Evolutionary conservation across 768 basidiomycete genomes (phyloP), one percentile per base, ranked within the genome.

Genomic region (Collybia nuda): DNA sequence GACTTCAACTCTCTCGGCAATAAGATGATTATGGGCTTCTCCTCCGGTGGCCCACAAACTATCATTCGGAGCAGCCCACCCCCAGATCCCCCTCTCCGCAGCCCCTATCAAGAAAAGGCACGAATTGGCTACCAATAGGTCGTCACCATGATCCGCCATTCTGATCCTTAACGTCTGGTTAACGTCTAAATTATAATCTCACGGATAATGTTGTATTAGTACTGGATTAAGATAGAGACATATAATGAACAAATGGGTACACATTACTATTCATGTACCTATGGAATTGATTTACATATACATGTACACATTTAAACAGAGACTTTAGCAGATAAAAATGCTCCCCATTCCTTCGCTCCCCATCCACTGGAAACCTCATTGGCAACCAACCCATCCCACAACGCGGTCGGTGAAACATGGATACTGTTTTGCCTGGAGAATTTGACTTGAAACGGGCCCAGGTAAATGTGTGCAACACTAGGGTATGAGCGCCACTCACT

Each of bases 341-440:
- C 78, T 17, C 69, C 73, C 93, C 93, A 96, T 62, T 97, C 89
- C 36, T 74, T 74, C 61, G 86, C 78, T 3, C 80, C 86, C 90
- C 91, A 97, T 18, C 84, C 79, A 62, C 91, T 93, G 5, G 86
- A 87, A 26, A 94, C 74, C 42, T 90, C 85, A 43, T 72, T 77
- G 9, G 82, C 86, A 46, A 90, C 62, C 48, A 86, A 72, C 44
- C 91, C 89, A 56, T 93, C 86, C 82, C 84, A 88, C 2, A 90
- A 70, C 2, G 76, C 80, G 36, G 92, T 88, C 3, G 93, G 92
- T 1, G 93, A 94, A 41, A 96, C 91, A 56, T 98, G 95, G 36
- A 97, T 83, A 2, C 90, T 78, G 54, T 98, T 97, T 72, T 97
- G 94, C 54, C 95, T 77, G 14, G 88, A 82, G 65, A 87, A 86